Conservation (phyloP, 768 basidiomycete genomes). For the Thelephora aurantiotincta region DNA sequence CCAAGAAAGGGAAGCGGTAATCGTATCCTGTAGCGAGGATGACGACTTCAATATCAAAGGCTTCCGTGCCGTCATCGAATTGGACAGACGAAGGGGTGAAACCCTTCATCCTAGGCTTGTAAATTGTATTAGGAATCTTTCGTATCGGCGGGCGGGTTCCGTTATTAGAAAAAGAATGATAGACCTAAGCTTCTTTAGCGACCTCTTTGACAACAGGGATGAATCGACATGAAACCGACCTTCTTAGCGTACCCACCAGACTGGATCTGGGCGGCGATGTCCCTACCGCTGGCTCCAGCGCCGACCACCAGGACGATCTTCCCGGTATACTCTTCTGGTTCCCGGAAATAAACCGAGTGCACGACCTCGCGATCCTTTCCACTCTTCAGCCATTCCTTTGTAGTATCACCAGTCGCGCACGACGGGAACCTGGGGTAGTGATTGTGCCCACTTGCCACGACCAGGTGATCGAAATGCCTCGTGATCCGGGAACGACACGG, state of each 20-base stretch:
- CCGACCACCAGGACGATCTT: constrained; percentile 36
- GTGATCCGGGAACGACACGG: too few species aligned
- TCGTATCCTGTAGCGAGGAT: constrained; percentile 48
- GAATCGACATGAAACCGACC: constrained; percentile 18
- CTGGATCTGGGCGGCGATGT: constrained; percentile 32
- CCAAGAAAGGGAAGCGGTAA: constrained; percentile 34
- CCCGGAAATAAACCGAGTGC: too few species aligned
- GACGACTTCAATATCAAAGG: constrained; percentile 23
- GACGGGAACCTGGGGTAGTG: constrained; percentile 32
- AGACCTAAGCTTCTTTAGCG: too few species aligned
- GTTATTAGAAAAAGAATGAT: too few species aligned
- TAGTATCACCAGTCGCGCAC: constrained; percentile 34
- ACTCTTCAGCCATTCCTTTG: constrained; percentile 31
- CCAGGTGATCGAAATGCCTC: too few species aligned
- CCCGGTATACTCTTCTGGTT: constrained; percentile 26
- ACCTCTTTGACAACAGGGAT: too few species aligned
- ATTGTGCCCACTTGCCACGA: constrained; percentile 43
- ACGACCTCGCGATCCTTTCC: constrained; percentile 23
- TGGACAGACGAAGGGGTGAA: constrained; percentile 30
- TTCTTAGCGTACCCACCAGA: constrained; percentile 21
- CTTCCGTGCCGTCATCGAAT: constrained; percentile 30
- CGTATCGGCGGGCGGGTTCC: too few species aligned
- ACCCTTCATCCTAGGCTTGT: constrained; percentile 31
- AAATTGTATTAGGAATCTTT: constrained; percentile 6
- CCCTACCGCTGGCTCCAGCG: constrained; percentile 31